Base-by-base conservation (phyloP, 768 basidiomycete species). In the Kwoniella heveanensis region DNA sequence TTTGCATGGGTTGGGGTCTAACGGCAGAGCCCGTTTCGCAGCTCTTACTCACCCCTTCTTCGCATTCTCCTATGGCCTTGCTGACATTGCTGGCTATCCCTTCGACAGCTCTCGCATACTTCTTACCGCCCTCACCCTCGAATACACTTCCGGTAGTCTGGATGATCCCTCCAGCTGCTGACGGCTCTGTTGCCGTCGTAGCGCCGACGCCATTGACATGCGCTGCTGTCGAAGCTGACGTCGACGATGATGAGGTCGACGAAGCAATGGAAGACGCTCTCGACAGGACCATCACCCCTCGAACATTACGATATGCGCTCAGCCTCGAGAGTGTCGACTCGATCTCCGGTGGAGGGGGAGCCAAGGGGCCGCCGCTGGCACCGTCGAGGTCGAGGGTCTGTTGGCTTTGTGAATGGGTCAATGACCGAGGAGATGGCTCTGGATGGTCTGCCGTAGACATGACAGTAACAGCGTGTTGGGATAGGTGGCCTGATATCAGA, bases 201-300 rank as follows among this genome's bases (percentile, higher is more conserved):
- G 54, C 19, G n/a, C n/a, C n/a, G n/a, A n/a, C n/a, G n/a, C n/a
- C n/a, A n/a, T n/a, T n/a, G n/a, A n/a, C n/a, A n/a, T n/a, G n/a
- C n/a, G 9, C 48, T 1, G 26, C 17, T 12, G 44, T 21, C 1
- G 63, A 37, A 27, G 54, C 19, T 27, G 47, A n/a, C 13, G 52
- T 9, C 24, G 30, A 24, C 19, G 32, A 36, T 27, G 46, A 51
- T 30, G 30, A 29, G 12, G 54, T 17, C 13, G 50, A 22, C n/a
- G n/a, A n/a, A n/a, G n/a, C n/a, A 6, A 32, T 2, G 15, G 54
- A 37, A n/a, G 53, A 54, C 4, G 62, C 46, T 3, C 91, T 84
- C 2, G 90, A 88, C 30, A 94, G 83, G 0, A 94, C 85, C 73
- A 95, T 85, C 77, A 93, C 93, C 1, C 92, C 92, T 6, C 91